These are phyloP conservation scores for Herpetomonas samuelpessoai DNA, from an alignment of 208 protist genomes.

Conservation along the genomic window DNA sequence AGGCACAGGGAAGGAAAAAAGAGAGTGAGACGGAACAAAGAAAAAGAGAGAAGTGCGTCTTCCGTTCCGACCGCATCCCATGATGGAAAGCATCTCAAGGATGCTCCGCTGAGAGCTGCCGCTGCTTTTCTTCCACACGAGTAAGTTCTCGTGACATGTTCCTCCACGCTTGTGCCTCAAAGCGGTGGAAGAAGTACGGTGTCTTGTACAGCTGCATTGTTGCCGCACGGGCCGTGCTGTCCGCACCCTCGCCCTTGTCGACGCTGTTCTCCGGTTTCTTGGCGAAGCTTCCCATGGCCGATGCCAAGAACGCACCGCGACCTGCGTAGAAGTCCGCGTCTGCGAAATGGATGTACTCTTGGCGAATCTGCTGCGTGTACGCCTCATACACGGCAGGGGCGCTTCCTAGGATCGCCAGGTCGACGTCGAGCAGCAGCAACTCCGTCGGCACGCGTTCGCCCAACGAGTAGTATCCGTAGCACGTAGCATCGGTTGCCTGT, in stretches of 20 bases:
- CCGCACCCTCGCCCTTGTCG: background rate
- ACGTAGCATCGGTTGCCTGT: no score
- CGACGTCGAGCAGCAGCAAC: slow-evolving; percentile 67
- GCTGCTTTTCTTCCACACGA: slow-evolving; percentile 15
- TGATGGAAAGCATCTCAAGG: no score
- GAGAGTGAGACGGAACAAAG: slow-evolving; percentile 7
- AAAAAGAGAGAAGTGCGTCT: background rate
- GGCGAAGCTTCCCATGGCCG: background rate
- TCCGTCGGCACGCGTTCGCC: background rate
- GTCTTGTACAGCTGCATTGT: slow-evolving; percentile 71
- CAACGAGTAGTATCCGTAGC: background rate
- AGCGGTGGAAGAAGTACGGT: slow-evolving; percentile 52
- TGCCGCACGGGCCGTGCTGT: slow-evolving; percentile 27
- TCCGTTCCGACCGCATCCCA: no score
- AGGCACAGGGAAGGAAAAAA: background rate
- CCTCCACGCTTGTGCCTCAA: slow-evolving; percentile 45
- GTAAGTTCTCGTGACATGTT: slow-evolving; percentile 44
- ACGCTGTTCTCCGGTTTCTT: background rate
- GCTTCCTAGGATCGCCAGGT: slow-evolving; percentile 64
- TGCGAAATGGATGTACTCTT: slow-evolving; percentile 60
- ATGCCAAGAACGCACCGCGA: slow-evolving; percentile 38
- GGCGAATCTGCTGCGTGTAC: slow-evolving; percentile 46
- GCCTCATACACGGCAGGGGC: slow-evolving; percentile 14
- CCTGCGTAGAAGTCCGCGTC: slow-evolving; percentile 41
- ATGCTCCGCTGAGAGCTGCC: background rate